Evolutionary conservation across 306 rosid genomes (phyloP).

Genomic region (Rosa persica): DNA sequence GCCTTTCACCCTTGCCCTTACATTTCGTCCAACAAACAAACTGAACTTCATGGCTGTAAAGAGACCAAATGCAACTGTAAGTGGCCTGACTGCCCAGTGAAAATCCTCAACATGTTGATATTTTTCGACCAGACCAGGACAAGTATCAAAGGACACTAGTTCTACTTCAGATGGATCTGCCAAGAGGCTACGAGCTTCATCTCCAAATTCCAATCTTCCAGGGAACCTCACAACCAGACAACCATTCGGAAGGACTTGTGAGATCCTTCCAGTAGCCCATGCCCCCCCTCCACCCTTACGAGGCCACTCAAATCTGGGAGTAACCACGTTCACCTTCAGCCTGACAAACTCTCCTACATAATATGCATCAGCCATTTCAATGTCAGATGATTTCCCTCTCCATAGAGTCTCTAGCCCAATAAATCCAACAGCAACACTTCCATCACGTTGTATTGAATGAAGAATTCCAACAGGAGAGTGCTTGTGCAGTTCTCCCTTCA

Average conservation of each 20-base stretch:
- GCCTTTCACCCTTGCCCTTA: conserved; percentile 26
- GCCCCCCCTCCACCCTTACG: conserved; percentile 39
- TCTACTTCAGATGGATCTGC: conserved; percentile 86
- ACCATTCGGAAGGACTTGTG: conserved; percentile 64
- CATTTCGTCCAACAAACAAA: conserved; percentile 36
- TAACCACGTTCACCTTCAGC: conserved; percentile 40
- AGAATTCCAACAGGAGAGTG: conserved; percentile 72
- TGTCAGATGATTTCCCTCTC: conserved; percentile 53
- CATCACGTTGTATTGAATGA: conserved; percentile 59
- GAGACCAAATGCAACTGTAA: conserved; percentile 56
- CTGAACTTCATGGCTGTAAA: conserved; percentile 63
- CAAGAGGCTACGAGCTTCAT: conserved; percentile 45
- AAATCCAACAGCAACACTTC: conserved; percentile 57
- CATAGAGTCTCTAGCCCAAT: conserved; percentile 68
- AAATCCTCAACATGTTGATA: conserved; percentile 78
- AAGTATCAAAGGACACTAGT: conserved; percentile 56
- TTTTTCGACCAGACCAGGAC: conserved; percentile 63
- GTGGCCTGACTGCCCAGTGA: conserved; percentile 88
- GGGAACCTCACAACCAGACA: conserved; percentile 74
- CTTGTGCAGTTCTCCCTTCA: conserved; percentile 39
- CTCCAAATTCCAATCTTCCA: conserved; percentile 54
- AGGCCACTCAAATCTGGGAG: conserved; percentile 75
- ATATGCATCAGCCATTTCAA: conserved; percentile 48
- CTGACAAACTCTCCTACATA: conserved; percentile 68
- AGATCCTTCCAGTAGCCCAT: conserved; percentile 62